A percentile compares a stretch with the other conserved stretches of the same genome.
Conservation (phyloP, 2,329 filamentous ascomycete genomes). For the Chrysosphaeria jannelii region DNA sequence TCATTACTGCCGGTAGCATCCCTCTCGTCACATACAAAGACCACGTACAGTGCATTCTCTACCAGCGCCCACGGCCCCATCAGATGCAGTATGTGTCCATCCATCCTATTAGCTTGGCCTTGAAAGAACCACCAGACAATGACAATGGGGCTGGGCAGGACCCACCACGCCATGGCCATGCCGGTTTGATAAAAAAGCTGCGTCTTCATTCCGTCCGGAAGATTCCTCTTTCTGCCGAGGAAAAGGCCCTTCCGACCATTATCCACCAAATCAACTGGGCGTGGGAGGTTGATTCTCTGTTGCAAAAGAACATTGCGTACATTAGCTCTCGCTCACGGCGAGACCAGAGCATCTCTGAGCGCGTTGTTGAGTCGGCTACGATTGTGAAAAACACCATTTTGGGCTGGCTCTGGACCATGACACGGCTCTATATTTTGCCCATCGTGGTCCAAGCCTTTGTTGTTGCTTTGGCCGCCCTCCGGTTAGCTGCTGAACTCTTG, state of each 20-base stretch:
- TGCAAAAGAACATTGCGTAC: constrained; percentile 72
- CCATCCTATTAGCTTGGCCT: constrained; percentile 58
- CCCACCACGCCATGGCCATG: no score
- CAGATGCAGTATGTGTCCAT: constrained; percentile 94
- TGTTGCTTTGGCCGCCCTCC: constrained; percentile 48
- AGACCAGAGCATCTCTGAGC: constrained; percentile 72
- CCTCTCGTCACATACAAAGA: no score
- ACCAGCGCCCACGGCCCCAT: constrained; percentile 55
- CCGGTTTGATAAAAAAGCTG: constrained; percentile 67
- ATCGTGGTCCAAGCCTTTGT: constrained; percentile 44
- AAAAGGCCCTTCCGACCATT: constrained; percentile 50
- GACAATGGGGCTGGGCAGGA: constrained; percentile 36
- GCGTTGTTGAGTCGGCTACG: constrained; percentile 76
- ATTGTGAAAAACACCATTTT: constrained; percentile 52
- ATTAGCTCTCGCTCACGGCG: constrained; percentile 45
- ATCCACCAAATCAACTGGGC: constrained; percentile 92
- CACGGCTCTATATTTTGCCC: constrained; percentile 50
- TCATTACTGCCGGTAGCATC: constrained; percentile 35
- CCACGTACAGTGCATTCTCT: no score
- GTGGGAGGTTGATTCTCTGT: constrained; percentile 55
- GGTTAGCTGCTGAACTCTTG: constrained; percentile 51
- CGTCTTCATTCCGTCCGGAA: constrained; percentile 63
- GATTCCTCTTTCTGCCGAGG: constrained; percentile 50
- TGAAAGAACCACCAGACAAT: constrained; percentile 25
- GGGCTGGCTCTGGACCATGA: constrained; percentile 35